Evolutionary conservation across 331 rosid species (phyloP).

Genomic region (Dryas integrifolia): DNA sequence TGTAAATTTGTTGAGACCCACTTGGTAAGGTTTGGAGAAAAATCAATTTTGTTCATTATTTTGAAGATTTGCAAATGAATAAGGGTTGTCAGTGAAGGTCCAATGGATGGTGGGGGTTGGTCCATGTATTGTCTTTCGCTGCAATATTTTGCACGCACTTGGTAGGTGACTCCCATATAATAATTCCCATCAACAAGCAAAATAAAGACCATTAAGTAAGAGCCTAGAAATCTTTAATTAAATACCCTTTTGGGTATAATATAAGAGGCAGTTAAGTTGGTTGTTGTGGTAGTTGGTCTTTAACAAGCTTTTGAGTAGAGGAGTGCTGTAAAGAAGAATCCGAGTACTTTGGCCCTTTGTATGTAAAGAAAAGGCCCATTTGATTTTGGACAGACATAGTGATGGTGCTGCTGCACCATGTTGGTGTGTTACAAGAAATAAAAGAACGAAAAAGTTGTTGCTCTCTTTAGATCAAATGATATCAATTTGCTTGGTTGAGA

Average conservation of each 20-base stretch:
- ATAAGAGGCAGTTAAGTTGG: slow-evolving; percentile 40
- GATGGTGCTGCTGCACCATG: slow-evolving; percentile 12
- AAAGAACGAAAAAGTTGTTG: background rate
- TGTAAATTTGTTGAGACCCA: background rate
- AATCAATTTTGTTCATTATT: slow-evolving; percentile 8
- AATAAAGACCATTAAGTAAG: background rate
- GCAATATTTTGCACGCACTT: background rate
- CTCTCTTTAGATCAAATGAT: slow-evolving; percentile 20
- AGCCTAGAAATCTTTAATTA: background rate
- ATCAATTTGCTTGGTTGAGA: slow-evolving; percentile 34
- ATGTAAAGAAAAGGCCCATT: slow-evolving; percentile 16
- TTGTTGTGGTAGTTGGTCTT: slow-evolving; percentile 42
- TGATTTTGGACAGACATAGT: slow-evolving; percentile 24
- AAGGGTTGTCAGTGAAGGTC: background rate
- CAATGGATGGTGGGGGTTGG: background rate
- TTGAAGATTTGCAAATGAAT: background rate
- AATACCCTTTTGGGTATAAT: slow-evolving; percentile 16
- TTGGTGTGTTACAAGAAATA: background rate
- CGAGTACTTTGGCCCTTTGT: slow-evolving; percentile 17
- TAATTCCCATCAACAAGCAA: background rate
- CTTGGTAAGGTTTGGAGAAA: slow-evolving; percentile 4
- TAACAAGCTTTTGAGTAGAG: slow-evolving; percentile 5
- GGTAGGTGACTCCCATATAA: background rate
- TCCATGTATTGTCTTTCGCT: background rate
- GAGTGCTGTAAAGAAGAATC: slow-evolving; percentile 28